phyloP scores from a whole-genome alignment of 2,329 filamentous ascomycete genomes.

The Diaporthe capsici region DNA sequence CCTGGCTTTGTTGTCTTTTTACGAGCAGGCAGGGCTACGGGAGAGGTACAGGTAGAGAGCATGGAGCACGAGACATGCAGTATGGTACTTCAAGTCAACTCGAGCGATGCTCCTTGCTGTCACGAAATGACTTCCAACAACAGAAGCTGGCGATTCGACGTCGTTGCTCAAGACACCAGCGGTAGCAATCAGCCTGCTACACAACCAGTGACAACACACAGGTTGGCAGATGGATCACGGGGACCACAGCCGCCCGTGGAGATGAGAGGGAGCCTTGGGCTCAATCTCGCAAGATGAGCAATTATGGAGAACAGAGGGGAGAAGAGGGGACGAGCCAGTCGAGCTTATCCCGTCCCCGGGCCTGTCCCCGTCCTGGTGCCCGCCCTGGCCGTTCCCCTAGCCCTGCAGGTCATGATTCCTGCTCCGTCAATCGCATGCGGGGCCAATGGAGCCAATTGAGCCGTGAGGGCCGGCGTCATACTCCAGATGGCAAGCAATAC shows the following conservation, averaged over 20 bases:
- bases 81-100: background rate
- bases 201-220: conserved; percentile 1
- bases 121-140: conserved; percentile 17
- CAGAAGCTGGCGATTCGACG: conserved; percentile 11
- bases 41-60: background rate
- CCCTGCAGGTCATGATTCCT: conserved; percentile 23
- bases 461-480: conserved; percentile 4
- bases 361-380: background rate
- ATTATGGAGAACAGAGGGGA: conserved; percentile 20
- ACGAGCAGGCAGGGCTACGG: background rate
- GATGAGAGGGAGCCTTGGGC: conserved; percentile 30
- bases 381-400: conserved; percentile 12
- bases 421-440: conserved; percentile 12
- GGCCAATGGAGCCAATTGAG: conserved; percentile 22
- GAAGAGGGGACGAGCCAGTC: conserved; percentile 25
- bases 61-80: background rate
- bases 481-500: background rate
- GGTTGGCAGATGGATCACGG: background rate
- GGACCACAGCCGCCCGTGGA: conserved; percentile 20
- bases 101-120: conserved; percentile 15
- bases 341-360: conserved; percentile 21
- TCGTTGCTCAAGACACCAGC: background rate
- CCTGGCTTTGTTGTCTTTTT: background rate
- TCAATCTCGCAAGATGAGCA: conserved; percentile 31
- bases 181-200: conserved; percentile 22